Conservation (phyloP, 352 stramenopile genomes). For the Blastocystis sp. region DNA sequence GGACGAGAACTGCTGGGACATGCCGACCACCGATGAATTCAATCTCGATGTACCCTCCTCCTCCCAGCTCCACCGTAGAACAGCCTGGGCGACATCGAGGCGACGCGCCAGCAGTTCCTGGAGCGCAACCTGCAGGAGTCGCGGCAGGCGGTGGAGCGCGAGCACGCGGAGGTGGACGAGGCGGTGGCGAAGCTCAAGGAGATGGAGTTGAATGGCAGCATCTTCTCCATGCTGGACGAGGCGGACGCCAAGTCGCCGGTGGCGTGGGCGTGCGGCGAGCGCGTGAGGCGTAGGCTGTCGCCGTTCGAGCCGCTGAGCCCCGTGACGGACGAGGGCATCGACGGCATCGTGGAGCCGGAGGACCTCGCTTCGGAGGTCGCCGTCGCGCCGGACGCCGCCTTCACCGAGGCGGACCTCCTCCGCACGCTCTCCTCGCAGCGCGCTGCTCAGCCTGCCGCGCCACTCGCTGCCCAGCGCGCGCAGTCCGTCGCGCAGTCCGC, state of each 20-base stretch:
- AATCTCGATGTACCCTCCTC: slow-evolving; percentile 10
- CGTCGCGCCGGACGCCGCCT: not conserved
- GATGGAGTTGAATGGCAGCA: not conserved
- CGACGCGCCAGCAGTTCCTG: slow-evolving; percentile 3
- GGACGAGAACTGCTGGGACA: slow-evolving; percentile 61
- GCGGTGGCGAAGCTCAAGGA: slow-evolving; percentile 20
- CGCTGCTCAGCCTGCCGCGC: no score
- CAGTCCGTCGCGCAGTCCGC: no score
- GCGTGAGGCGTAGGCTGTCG: not conserved
- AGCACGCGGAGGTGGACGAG: slow-evolving; percentile 42
- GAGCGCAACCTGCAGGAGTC: slow-evolving; percentile 24
- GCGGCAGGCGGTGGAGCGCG: slow-evolving; percentile 24
- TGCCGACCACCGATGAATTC: slow-evolving; percentile 35
- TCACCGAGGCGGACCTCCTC: not conserved
- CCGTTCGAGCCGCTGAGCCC: not conserved
- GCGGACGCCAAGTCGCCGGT: slow-evolving; percentile 6
- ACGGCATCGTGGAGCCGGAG: slow-evolving; percentile 43
- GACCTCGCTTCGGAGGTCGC: not conserved
- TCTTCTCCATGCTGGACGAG: slow-evolving; percentile 18
- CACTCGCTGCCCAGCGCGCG: no score
- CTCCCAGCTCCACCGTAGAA: not conserved
- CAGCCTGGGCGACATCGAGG: not conserved
- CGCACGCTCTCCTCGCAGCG: not conserved
- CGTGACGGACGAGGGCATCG: not conserved
- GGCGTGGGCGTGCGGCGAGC: not conserved